Base-by-base conservation (phyloP, 2,329 filamentous ascomycete species). In the Penicillium olsonii region DNA sequence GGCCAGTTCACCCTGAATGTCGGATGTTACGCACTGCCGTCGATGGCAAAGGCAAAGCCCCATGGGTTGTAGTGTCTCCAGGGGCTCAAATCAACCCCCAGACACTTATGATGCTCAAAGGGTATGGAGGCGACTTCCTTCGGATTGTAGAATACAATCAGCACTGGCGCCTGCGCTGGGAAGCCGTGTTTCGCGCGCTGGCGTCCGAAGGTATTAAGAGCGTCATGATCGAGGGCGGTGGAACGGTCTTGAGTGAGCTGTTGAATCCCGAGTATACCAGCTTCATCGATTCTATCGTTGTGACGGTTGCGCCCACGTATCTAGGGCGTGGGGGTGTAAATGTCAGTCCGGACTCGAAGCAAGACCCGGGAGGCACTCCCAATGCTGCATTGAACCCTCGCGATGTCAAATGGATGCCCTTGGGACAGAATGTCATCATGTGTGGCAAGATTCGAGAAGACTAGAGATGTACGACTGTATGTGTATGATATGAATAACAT, bases 141-240 rank as follows among this genome's bases (percentile, higher is more conserved):
- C 67, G 68, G 27, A 69, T 71, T 5, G 56, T 67, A 51, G 66
- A 73, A 38, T 64, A 67, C 45, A 69, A 68, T 40, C 72, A 64
- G 14, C 64, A 72, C 26, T 70, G 69, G 65, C 73, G 77, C 47
- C 78, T 87, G 54, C 70, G 76, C 15, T 95, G 90, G 90, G 68
- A 69, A 10, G 76, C 78, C 34, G 79, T 95, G 14, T 71, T 95
- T 24, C 70, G 70, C 15, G 73, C 76, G 3, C 68, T 95, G 27
- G 72, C 70, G 22, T 67, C 66, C 1, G 78, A 87, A 59, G 84
- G 84, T 1, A 73, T 96, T 37, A 70, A 72, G 44, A 96, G 90
- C 65, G 78, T 96, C 50, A 96, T 96, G 92, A 80, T 97, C 41
- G 92, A 97, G 69, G 92, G 92, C 0, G 92, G 92, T 10, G 92